These are phyloP conservation scores for Suhomyces terraborum DNA, from an alignment of 1,139 yeast genomes.

Conservation along the genomic window DNA sequence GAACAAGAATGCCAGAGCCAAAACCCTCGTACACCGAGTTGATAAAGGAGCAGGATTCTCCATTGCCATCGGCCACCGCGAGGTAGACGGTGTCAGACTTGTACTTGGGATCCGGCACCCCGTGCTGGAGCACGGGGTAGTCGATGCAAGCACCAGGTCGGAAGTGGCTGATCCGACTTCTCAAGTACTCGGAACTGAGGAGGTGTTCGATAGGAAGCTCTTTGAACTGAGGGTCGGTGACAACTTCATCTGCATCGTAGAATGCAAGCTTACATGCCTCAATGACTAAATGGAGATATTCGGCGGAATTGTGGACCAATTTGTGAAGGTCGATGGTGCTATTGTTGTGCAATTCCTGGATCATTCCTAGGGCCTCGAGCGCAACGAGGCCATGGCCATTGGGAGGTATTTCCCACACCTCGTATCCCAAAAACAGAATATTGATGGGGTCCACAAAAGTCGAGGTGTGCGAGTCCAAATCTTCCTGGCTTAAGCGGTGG, in stretches of 20 bases:
- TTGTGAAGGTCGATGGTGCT: constrained; percentile 47
- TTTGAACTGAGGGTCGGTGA: constrained; percentile 58
- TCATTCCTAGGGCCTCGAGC: constrained; percentile 64
- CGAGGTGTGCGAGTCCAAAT: constrained; percentile 57
- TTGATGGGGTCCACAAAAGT: constrained; percentile 64
- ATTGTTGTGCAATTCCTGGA: constrained; percentile 53
- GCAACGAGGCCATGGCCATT: constrained; percentile 82
- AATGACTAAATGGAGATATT: constrained; percentile 66
- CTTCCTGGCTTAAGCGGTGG: constrained; percentile 58
- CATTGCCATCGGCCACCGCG: constrained; percentile 66
- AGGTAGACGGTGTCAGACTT: constrained; percentile 79
- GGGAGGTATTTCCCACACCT: constrained; percentile 78
- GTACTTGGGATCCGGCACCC: constrained; percentile 63
- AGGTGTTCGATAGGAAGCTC: constrained; percentile 39
- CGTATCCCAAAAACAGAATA: constrained; percentile 44
- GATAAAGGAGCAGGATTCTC: constrained; percentile 82
- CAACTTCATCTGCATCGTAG: constrained; percentile 75
- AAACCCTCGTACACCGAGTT: constrained; percentile 72
- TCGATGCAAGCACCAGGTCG: constrained; percentile 39
- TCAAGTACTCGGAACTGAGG: constrained; percentile 47
- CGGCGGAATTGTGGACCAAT: constrained; percentile 67
- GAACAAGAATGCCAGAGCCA: constrained; percentile 73
- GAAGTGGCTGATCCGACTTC: constrained; percentile 52
- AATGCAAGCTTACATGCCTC: constrained; percentile 76
- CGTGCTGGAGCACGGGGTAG: constrained; percentile 47